Base-by-base conservation (phyloP, 306 rosid genomes). In the peach (Prunus persica) region DNA sequence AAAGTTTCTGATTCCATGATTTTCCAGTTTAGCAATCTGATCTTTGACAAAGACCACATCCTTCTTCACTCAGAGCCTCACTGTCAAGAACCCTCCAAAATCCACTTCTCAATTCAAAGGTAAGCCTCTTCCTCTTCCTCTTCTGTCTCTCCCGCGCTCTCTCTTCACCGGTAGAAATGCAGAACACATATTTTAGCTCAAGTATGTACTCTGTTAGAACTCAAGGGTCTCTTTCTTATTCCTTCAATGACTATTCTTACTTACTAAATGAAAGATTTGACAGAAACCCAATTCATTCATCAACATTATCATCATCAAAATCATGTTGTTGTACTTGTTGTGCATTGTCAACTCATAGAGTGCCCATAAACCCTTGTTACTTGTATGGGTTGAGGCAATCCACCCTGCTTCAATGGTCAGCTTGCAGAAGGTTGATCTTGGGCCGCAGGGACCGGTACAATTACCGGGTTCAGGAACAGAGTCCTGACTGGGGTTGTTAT, bases 361-460 rank as follows among this genome's bases (percentile, higher is more conserved):
- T 83, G 51, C 69, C 90, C 69, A 14, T 78, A 58, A 80, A 69
- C 76, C 71, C 89, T 74, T 74, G 79, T 74, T 78, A 78, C 81
- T 71, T 88, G 13, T 86, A 69, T 85, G 99, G 98, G 55, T 79
- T 89, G 82, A 91, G 93, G 87, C 99, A 96, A 71, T 92, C 92
- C 58, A 49, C 90, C 51, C 69, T 95, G 80, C 91, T 95, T 83
- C 97, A 86, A 49, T 78, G 89, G 86, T 81, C 96, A 30, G 85
- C 86, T 72, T 86, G 85, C 79, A 91, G 93, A 83, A 90, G 91
- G 86, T 73, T 96, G 84, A 74, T 86, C 74, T 83, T 90, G 82
- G 83, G 87, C 43, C 74, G 83, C 25, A 70, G 85, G 43, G 86
- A 89, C 62, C 76, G 79, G 67, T 87, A 61, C 76, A 54, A 67